Percentiles rank a stretch among this genome's conserved stretches.
These are phyloP conservation scores for Hypoxylon fragiforme DNA, from an alignment of 495 filamentous ascomycete species.

Conservation along the genomic window DNA sequence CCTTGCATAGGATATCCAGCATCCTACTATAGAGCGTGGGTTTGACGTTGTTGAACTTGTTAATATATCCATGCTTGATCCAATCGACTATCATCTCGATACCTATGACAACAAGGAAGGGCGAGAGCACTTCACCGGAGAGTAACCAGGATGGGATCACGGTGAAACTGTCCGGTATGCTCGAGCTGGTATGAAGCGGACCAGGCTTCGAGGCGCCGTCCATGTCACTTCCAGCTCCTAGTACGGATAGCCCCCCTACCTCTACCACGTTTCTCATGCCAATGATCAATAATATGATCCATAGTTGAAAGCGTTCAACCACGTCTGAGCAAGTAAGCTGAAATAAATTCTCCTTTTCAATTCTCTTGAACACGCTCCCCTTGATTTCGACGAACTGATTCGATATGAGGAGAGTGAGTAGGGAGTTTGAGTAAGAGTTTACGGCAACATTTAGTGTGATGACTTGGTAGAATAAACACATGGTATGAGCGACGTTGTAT, in stretches of 20 bases:
- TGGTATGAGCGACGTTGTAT: conserved; percentile 86
- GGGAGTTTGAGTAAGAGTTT: conserved; percentile 96
- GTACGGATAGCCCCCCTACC: conserved; percentile 68
- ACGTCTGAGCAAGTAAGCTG: conserved; percentile 95
- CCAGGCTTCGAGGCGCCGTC: conserved; percentile 47
- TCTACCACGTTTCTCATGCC: conserved; percentile 94
- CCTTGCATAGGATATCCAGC: conserved; percentile 89
- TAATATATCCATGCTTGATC: conserved; percentile 97
- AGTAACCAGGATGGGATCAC: conserved; percentile 77
- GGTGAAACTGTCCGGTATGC: conserved; percentile 84
- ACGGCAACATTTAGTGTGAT: conserved; percentile 97
- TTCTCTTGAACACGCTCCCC: conserved; percentile 93
- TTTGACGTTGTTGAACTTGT: conserved; percentile 96
- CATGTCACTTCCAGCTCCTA: conserved; percentile 46
- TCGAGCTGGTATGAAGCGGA: conserved; percentile 57
- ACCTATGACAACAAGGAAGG: conserved; percentile 89
- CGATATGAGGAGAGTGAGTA: conserved; percentile 86
- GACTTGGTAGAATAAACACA: conserved; percentile 91
- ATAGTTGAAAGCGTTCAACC: conserved; percentile 95
- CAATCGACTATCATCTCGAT: conserved; percentile 97
- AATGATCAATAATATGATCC: conserved; percentile 96
- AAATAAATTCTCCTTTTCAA: conserved; percentile 96
- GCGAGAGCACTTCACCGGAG: conserved; percentile 83
- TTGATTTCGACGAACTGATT: conserved; percentile 99
- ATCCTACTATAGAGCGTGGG: conserved; percentile 87